Base-by-base conservation (phyloP, 1,139 yeast species). In the Sugiyamaella castrensis region DNA sequence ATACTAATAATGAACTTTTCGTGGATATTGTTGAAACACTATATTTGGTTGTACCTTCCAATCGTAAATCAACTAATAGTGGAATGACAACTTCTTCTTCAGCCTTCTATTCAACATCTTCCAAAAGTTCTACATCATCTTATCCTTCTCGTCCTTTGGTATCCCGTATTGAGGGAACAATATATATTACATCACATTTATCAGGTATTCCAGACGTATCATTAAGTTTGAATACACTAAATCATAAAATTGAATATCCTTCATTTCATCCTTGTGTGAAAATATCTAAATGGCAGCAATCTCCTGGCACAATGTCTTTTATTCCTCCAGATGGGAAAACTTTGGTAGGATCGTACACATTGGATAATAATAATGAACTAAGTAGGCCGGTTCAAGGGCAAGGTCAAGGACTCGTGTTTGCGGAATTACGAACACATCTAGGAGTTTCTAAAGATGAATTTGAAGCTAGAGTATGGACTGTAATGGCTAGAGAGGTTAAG, bases 251-350 rank as follows among this genome's bases (percentile, higher is more conserved):
- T 6, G 59, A 51, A 12, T 54, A 53, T 10, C 69, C 72, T 2
- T 65, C 74, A 30, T 76, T 83, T 54, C 92, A 85, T 61, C 75
- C 72, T 34, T 78, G 87, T 58, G 76, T 85, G 1, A 63, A 67
- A n/a, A 52, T 57, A 13, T 52, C 53, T 9, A 56, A 51, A 30
- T 70, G 71, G 69, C 43, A 55, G 11, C 53, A 54, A 34, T 52
- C 50, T 12, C 67, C 67, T 3, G 69, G 66, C 11, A 58, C 71
- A 0, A 63, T 89, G 37, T 72, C 81, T 12, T 87, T 91, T 60
- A 76, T 86, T 16, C 98, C 98, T 2, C 96, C 98, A 0, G 97
- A 92, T 65, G 98, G 95, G 4, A 76, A 72, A 53, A 79, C 82
- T 37, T 73, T 77, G 4, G 66, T 92, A 15, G 77, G 84, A 75